These are phyloP conservation scores for Gillenia trifoliata DNA, from an alignment of 306 rosid species.

Conservation along the genomic window DNA sequence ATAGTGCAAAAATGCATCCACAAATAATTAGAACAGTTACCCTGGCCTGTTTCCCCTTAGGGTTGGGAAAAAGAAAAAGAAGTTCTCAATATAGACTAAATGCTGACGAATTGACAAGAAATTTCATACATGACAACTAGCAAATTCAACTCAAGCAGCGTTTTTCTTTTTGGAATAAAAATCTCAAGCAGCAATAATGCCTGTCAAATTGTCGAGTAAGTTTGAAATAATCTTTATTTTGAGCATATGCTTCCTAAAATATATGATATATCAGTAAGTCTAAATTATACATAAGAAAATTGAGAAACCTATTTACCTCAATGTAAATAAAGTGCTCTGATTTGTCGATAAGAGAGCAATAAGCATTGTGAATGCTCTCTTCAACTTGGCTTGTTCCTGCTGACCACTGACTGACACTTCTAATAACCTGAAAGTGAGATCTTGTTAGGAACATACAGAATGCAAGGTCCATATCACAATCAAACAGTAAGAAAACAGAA, in stretches of 20 bases:
- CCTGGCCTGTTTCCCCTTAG: not conserved
- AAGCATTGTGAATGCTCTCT: constrained; percentile 91
- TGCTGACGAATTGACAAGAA: constrained; percentile 3
- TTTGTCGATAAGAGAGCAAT: constrained; percentile 89
- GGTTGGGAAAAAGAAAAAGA: not conserved
- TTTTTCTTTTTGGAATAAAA: too few relatives aligned
- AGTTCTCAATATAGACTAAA: not conserved
- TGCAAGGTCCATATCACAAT: constrained; percentile 6
- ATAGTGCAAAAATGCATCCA: not conserved
- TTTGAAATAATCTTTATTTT: not conserved
- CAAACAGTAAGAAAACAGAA: not conserved
- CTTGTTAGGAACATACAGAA: constrained; percentile 12
- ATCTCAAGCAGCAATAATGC: not conserved
- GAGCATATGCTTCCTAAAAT: not conserved
- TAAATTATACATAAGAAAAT: not conserved
- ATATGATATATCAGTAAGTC: not conserved
- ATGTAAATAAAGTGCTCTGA: constrained; percentile 92
- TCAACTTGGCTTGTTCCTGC: constrained; percentile 98
- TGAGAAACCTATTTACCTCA: constrained; percentile 54
- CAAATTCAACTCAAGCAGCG: not conserved
- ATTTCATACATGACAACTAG: not conserved
- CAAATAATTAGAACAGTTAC: not conserved
- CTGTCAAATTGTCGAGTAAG: not conserved
- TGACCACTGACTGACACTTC: constrained; percentile 99
- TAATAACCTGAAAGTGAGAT: constrained; percentile 61